Base-by-base conservation (phyloP, 495 filamentous ascomycete genomes). In the Pseudoneurospora amorphoporcata region DNA sequence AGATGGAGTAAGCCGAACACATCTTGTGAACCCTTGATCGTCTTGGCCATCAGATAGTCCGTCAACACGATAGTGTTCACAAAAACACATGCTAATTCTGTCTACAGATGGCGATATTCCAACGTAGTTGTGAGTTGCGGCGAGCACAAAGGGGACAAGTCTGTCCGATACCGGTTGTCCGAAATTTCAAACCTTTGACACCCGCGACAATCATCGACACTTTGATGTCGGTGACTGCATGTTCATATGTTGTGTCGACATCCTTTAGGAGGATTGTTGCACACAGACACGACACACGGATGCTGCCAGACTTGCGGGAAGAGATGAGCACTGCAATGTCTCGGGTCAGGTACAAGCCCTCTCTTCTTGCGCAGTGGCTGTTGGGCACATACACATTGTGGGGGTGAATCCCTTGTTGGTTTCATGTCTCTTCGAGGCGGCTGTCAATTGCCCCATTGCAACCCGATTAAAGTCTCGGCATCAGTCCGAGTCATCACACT, bases 311-410 rank as follows among this genome's bases (percentile, higher is more conserved):
- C 42, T 39, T 61, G 12, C 23, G 58, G 29, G 39, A 42, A 39
- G 23, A 72, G 14, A 65, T 72, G 71, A 32, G 14, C 42, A 40
- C 39, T 69, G 38, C 32, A 40, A 23, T 69, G 29, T 68, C 53
- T 61, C 29, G 29, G 16, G 71, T 41, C 68, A 40, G 71, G 47
- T 39, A 72, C 23, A 23, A 23, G 23, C 23, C 35, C 35, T 19
- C 45, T 38, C 3, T 39, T 61, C 70, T 42, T 35, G 41, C 40
- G 39, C 42, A 32, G 61, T 73, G 53, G 74, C 72, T 73, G 74
- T 75, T 75, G 74, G 74, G 74, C 74, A 75, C 69, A 71, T 75
- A 71, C 72, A 69, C 74, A 72, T 75, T 65, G 74, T 69, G 72
- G 68, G 68, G 69, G 72, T 72, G 38, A 58, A 37, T 23, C 12